Evolutionary conservation across 352 stramenopile species (phyloP), one percentile per base, ranked within the genome.

Genomic region (Globisporangium irregulare): DNA sequence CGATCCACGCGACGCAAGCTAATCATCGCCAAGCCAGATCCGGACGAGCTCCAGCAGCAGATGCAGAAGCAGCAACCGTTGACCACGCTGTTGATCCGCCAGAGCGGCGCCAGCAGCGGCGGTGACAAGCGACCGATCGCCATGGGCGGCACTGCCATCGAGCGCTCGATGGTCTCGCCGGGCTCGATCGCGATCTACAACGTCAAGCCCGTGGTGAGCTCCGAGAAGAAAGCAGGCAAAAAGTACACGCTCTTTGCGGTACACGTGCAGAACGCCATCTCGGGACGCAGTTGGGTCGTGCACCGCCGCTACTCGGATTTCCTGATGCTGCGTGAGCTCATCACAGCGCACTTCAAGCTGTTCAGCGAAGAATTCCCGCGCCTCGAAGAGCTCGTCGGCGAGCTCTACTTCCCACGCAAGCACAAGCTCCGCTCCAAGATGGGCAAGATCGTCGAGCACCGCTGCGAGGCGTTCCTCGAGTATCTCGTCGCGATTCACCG

Each of bases 341-440:
- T 92, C 14, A 43, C 62, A 18, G 72, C 78, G 43, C 81, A 89
- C 68, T 88, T 92, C 43, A 76, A 84, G 57, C 62, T 81, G 9
- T 89, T 89, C 48, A 66, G 66, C 9, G 74, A 80, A 34, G 73
- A 88, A 50, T 84, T 92, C 43, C 80, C 81, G 8, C 77, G 74
- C 8, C 74, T 87, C n/a, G 61, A 73, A 12, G 59, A 74, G 15
- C 68, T 79, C 22, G 59, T 89, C 2, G 67, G 76, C 48, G 76
- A 83, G n/a, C 70, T 91, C 53, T 90, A 88, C 63, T 92, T 92
- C 67, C 84, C 84, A 20, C 82, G 82, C 67, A 89, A 85, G 65
- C 78, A 87, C 71, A 87, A 82, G 67, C 84, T 91, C 60, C 77
- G 78, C 22, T 72, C 77, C 55, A 81, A 84, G 27, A 74, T 77